Conservation (phyloP, 805 yeast genomes). For the Saccharomycopsis lassenensis region DNA sequence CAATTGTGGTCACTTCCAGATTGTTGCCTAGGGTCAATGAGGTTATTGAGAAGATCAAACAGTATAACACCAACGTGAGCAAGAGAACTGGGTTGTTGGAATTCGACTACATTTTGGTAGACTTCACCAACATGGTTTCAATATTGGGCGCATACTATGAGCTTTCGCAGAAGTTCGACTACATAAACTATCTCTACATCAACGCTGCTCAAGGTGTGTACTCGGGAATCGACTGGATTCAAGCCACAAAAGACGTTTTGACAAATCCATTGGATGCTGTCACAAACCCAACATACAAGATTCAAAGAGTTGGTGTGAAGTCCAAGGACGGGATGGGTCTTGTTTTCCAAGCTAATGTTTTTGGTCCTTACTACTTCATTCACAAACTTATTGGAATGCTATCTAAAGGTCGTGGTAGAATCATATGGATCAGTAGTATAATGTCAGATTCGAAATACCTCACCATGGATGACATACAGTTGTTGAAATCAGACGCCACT, state of each 20-base stretch:
- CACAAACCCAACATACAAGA: slow-evolving; percentile 80
- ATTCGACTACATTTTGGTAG: slow-evolving; percentile 83
- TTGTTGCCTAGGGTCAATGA: slow-evolving; percentile 78
- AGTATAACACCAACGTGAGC: slow-evolving; percentile 28
- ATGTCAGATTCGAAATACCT: slow-evolving; percentile 71
- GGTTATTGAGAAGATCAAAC: slow-evolving; percentile 48
- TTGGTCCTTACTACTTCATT: slow-evolving; percentile 84
- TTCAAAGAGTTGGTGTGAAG: slow-evolving; percentile 68
- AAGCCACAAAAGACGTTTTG: slow-evolving; percentile 59
- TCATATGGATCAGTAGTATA: slow-evolving; percentile 79
- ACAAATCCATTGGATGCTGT: slow-evolving; percentile 66
- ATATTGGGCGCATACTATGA: slow-evolving; percentile 66
- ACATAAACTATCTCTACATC: slow-evolving; percentile 68
- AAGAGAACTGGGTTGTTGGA: slow-evolving; percentile 52
- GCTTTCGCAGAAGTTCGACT: slow-evolving; percentile 46
- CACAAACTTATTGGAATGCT: slow-evolving; percentile 51
- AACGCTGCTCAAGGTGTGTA: slow-evolving; percentile 89
- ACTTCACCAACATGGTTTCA: slow-evolving; percentile 83
- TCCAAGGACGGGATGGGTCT: slow-evolving; percentile 74
- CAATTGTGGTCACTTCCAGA: slow-evolving; percentile 82
- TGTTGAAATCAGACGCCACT: slow-evolving; percentile 50
- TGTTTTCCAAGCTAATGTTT: slow-evolving; percentile 92
- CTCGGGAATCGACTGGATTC: slow-evolving; percentile 77
- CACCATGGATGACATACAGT: slow-evolving; percentile 64
- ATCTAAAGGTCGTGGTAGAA: slow-evolving; percentile 39